Conservation (phyloP, 208 protist species). For the Leishmania lainsoni region DNA sequence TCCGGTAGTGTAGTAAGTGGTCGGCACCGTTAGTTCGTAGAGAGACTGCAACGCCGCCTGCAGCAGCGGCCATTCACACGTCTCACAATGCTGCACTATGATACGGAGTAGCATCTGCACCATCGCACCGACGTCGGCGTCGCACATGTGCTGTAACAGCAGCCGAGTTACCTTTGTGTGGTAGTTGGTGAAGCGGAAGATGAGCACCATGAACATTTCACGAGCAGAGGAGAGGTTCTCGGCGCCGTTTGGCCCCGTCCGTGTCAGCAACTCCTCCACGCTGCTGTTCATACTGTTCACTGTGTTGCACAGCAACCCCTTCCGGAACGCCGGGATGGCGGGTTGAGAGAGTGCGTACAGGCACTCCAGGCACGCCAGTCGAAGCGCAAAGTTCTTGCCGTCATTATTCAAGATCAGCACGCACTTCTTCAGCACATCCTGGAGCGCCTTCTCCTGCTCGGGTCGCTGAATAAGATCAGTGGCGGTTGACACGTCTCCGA, state of each 20-base stretch:
- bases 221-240: slow-evolving; percentile 40
- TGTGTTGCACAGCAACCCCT: slow-evolving; percentile 54
- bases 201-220: slow-evolving; percentile 79
- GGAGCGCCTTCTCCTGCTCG: slow-evolving; percentile 29
- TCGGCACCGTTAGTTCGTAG: slow-evolving; percentile 81
- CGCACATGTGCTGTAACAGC: slow-evolving; percentile 76
- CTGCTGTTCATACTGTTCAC: slow-evolving; percentile 74
- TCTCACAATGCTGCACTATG: slow-evolving; percentile 39
- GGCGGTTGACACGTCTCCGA: slow-evolving; percentile 43
- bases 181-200: slow-evolving; percentile 85
- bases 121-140: slow-evolving; percentile 43
- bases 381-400: slow-evolving; percentile 57
- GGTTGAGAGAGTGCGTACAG: slow-evolving; percentile 75
- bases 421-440: slow-evolving; percentile 22
- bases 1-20: slow-evolving; percentile 72
- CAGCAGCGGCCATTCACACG: slow-evolving; percentile 77
- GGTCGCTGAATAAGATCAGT: slow-evolving; percentile 33
- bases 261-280: slow-evolving; percentile 71
- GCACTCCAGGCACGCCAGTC: slow-evolving; percentile 68
- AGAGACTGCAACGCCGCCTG: slow-evolving; percentile 75
- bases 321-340: slow-evolving; percentile 57
- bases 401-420: slow-evolving; percentile 68
- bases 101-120: slow-evolving; percentile 48
- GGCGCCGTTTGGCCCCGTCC: slow-evolving; percentile 5
- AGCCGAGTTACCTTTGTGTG: slow-evolving; percentile 50